phyloP scores from a whole-genome alignment of 2,329 filamentous ascomycete genomes.

The Fusarium sp. region DNA sequence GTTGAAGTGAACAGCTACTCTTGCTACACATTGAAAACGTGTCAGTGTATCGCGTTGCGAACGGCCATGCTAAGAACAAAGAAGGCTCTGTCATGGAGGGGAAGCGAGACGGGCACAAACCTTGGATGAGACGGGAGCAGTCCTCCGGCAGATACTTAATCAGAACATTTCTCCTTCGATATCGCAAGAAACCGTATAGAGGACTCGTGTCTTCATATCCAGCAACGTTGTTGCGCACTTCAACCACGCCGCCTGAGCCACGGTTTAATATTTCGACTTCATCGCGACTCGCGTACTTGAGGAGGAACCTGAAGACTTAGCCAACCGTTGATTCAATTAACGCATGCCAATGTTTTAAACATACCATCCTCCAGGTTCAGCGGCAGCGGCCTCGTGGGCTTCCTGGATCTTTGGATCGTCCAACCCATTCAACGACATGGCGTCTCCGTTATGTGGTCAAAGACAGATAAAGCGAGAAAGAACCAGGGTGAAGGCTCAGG shows the following conservation, averaged over 20 bases:
- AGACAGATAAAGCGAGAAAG: conserved; percentile 14
- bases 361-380: conserved; percentile 95
- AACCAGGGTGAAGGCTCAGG: conserved; percentile 15
- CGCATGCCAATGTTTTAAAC: conserved; percentile 47
- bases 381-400: conserved; percentile 82
- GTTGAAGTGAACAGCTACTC: conserved; percentile 80
- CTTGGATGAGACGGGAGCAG: conserved; percentile 91
- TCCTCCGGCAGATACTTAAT: conserved; percentile 93
- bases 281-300: conserved; percentile 91
- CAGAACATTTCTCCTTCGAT: conserved; percentile 88
- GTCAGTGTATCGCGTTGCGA: conserved; percentile 30
- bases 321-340: not conserved
- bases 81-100: not conserved
- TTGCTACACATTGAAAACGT: conserved; percentile 66
- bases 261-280: conserved; percentile 82
- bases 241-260: conserved; percentile 85
- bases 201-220: conserved; percentile 87
- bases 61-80: not conserved
- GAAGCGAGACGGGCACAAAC: conserved; percentile 64
- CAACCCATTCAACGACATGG: conserved; percentile 96
- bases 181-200: conserved; percentile 91
- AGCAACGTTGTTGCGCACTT: conserved; percentile 82
- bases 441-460: conserved; percentile 44
- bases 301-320: conserved; percentile 79
- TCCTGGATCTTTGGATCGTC: conserved; percentile 84